Evolutionary conservation across 495 filamentous ascomycete genomes (phyloP).

Genomic region (Tuber aestivum): DNA sequence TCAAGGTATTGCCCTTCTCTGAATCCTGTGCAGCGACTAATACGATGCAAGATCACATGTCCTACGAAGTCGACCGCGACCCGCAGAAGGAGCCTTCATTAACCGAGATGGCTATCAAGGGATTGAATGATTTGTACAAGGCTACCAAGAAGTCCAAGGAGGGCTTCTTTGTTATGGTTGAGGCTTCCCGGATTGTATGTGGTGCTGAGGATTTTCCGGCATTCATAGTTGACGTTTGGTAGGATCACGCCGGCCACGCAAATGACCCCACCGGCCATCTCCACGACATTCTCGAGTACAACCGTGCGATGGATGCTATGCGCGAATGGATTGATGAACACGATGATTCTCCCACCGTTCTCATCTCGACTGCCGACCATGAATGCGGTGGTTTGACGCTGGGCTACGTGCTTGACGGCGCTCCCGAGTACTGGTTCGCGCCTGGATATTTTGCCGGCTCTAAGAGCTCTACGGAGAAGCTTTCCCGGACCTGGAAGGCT

Average conservation of each 20-base stretch:
- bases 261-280: slow-evolving; percentile 44
- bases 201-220: neutral
- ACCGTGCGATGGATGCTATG: slow-evolving; percentile 42
- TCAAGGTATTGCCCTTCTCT: slow-evolving; percentile 15
- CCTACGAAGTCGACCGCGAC: slow-evolving; percentile 44
- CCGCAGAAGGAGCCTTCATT: slow-evolving; percentile 40
- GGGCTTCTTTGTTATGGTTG: slow-evolving; percentile 45
- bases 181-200: slow-evolving; percentile 43
- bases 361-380: slow-evolving; percentile 45
- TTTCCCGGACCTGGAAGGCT: slow-evolving; percentile 29
- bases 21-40: slow-evolving; percentile 2
- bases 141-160: slow-evolving; percentile 41
- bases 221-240: neutral
- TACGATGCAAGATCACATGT: slow-evolving; percentile 39
- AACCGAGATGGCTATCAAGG: slow-evolving; percentile 43
- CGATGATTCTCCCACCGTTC: slow-evolving; percentile 36
- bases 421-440: slow-evolving; percentile 39
- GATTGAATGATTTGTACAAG: slow-evolving; percentile 40
- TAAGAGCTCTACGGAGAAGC: slow-evolving; percentile 29
- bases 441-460: slow-evolving; percentile 34
- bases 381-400: slow-evolving; percentile 44
- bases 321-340: slow-evolving; percentile 44
- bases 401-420: slow-evolving; percentile 31
- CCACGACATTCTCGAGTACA: slow-evolving; percentile 45
- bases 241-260: slow-evolving; percentile 44